Evolutionary conservation across 2,329 filamentous ascomycete species (phyloP).

Genomic region (Colletotrichum lupini): DNA sequence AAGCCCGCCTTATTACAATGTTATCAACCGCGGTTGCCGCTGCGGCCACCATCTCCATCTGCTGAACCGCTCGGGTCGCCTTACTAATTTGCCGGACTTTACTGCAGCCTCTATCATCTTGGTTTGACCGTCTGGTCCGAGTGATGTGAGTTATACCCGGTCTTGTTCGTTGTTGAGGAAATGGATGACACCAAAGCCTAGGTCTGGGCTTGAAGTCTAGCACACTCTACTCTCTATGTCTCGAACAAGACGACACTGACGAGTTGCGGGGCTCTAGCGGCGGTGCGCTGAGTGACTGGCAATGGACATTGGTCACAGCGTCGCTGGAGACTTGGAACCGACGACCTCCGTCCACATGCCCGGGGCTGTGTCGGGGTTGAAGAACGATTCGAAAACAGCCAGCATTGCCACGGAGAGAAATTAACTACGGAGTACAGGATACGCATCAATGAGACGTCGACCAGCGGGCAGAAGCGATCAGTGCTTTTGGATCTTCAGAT

Average conservation of each 20-base stretch:
- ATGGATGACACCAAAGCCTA: not conserved
- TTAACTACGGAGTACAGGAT: too few species aligned
- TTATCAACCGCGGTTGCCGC: slow-evolving; percentile 27
- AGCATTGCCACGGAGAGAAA: slow-evolving; percentile 5
- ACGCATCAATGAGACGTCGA: not conserved
- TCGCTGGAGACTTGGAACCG: not conserved
- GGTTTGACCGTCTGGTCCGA: slow-evolving; percentile 5
- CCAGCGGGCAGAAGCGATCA: not conserved
- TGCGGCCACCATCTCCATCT: slow-evolving; percentile 3
- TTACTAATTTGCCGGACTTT: not conserved
- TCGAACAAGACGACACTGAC: not conserved
- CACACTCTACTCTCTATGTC: not conserved
- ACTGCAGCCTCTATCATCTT: not conserved
- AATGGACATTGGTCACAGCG: slow-evolving; percentile 4
- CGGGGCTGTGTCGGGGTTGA: slow-evolving; percentile 13
- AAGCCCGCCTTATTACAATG: not conserved
- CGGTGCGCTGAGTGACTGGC: not conserved
- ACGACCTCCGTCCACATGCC: not conserved
- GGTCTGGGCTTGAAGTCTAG: not conserved
- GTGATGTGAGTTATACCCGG: not conserved
- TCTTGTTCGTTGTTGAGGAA: slow-evolving; percentile 2
- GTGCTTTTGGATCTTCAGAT: not conserved
- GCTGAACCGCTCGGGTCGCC: slow-evolving; percentile 15
- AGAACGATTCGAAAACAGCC: not conserved
- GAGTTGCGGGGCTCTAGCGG: not conserved